Percentiles rank a stretch among this genome's conserved stretches.
phyloP scores from a whole-genome alignment of 2,329 filamentous ascomycete species.

The Phyllosticta citribraziliensis region DNA sequence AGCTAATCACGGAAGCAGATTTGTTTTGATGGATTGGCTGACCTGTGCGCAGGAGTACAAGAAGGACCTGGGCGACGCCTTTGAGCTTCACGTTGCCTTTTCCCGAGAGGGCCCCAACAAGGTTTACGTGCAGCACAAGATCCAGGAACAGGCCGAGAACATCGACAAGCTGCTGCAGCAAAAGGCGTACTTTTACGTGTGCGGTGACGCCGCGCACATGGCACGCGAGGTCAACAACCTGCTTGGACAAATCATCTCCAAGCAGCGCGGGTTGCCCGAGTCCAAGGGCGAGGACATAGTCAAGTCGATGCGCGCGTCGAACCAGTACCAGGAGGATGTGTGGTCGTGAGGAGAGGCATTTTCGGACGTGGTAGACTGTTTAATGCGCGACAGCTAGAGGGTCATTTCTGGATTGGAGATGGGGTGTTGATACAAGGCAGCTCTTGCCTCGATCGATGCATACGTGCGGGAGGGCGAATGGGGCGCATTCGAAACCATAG shows the following conservation, averaged over 20 bases:
- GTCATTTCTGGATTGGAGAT: background rate
- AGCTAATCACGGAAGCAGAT: constrained; percentile 27
- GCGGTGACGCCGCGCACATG: constrained; percentile 96
- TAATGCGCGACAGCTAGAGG: constrained; percentile 4
- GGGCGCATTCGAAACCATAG: background rate
- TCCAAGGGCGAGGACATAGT: constrained; percentile 91
- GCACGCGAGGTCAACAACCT: constrained; percentile 83
- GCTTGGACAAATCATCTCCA: constrained; percentile 76
- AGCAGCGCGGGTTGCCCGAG: constrained; percentile 71
- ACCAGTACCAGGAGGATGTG: constrained; percentile 86
- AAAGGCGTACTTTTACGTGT: constrained; percentile 93
- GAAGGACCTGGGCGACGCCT: constrained; percentile 73
- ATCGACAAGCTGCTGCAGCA: constrained; percentile 81
- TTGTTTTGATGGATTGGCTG: constrained; percentile 17
- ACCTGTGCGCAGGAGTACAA: constrained; percentile 60
- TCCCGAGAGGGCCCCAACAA: constrained; percentile 82
- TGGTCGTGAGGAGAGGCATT: constrained; percentile 43
- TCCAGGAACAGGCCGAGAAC: constrained; percentile 73
- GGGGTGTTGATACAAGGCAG: background rate
- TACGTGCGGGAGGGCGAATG: background rate
- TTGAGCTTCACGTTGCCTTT: constrained; percentile 87
- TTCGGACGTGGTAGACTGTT: constrained; percentile 2
- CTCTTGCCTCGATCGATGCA: constrained; percentile 4
- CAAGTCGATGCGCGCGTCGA: constrained; percentile 89
- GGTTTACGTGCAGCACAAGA: constrained; percentile 91